Percentiles rank a stretch among this genome's conserved stretches.
Conservation (phyloP, 345 rosid genomes). For the Hibiscus syriacus region DNA sequence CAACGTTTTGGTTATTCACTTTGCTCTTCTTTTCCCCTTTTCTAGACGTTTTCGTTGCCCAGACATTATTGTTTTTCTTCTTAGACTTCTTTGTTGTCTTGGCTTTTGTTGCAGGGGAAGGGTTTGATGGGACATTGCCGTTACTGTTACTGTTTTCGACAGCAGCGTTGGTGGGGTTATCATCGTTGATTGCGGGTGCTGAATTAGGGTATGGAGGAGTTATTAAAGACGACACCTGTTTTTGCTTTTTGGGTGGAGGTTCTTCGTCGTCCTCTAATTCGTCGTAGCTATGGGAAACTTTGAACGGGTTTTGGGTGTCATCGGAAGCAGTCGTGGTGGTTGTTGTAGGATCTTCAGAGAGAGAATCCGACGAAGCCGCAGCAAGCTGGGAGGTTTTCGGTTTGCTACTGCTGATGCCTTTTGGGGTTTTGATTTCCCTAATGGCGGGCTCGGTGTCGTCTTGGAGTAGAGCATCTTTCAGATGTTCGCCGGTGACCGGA, state of each 20-base stretch:
- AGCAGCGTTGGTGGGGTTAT: not conserved
- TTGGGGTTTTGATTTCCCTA: slow-evolving; percentile 1
- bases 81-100: not conserved
- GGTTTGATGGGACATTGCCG: not conserved
- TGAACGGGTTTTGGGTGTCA: slow-evolving; percentile 53
- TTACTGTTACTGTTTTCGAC: not conserved
- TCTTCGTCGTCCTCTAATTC: slow-evolving; percentile 48
- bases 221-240: slow-evolving; percentile 39
- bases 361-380: slow-evolving; percentile 36
- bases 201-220: not conserved
- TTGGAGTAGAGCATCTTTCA: not conserved
- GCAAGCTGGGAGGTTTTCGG: slow-evolving; percentile 18
- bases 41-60: slow-evolving; percentile 81
- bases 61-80: slow-evolving; percentile 22
- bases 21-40: slow-evolving; percentile 91
- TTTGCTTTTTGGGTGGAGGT: slow-evolving; percentile 58
- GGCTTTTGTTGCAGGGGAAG: not conserved
- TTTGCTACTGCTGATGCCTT: not conserved
- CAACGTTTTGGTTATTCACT: slow-evolving; percentile 41
- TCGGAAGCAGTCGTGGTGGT: slow-evolving; percentile 48
- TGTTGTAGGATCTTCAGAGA: slow-evolving; percentile 45
- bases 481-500: not conserved
- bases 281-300: slow-evolving; percentile 31
- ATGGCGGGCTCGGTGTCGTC: not conserved
- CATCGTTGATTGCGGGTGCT: not conserved